These are phyloP conservation scores for Starmerella powellii DNA, from an alignment of 805 yeast genomes.

Conservation along the genomic window DNA sequence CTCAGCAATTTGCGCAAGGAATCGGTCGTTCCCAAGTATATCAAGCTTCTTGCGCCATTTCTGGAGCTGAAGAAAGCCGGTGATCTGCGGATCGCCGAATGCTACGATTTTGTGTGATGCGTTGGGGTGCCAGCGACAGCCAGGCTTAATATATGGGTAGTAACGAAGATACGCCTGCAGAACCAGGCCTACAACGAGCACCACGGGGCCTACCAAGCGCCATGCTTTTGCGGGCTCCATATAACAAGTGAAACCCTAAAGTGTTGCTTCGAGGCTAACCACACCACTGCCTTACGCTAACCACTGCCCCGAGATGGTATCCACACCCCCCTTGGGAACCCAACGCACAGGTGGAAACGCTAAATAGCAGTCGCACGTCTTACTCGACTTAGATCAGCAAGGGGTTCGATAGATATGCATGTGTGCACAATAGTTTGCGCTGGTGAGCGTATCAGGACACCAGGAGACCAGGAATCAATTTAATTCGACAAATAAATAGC, in stretches of 20 bases:
- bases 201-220: background rate
- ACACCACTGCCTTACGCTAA: too few species aligned
- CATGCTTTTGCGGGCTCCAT: background rate
- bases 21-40: conserved; percentile 79
- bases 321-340: too few species aligned
- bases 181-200: conserved; percentile 20
- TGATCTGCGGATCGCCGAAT: conserved; percentile 94
- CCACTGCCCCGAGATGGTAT: too few species aligned
- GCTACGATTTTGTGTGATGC: conserved; percentile 39
- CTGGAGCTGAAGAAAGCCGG: conserved; percentile 38
- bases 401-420: too few species aligned
- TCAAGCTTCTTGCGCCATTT: conserved; percentile 59
- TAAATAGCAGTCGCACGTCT: too few species aligned
- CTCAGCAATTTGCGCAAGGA: conserved; percentile 68
- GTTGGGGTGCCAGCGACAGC: conserved; percentile 19
- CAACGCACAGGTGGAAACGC: too few species aligned
- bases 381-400: too few species aligned
- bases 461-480: too few species aligned
- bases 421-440: too few species aligned
- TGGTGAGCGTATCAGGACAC: too few species aligned
- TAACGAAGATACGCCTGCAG: conserved; percentile 59
- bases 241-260: background rate
- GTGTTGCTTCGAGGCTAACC: too few species aligned
- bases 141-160: conserved; percentile 34
- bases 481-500: too few species aligned